These are phyloP conservation scores for Aspergillus intermedius DNA, from an alignment of 2,329 filamentous ascomycete species.

Conservation along the genomic window DNA sequence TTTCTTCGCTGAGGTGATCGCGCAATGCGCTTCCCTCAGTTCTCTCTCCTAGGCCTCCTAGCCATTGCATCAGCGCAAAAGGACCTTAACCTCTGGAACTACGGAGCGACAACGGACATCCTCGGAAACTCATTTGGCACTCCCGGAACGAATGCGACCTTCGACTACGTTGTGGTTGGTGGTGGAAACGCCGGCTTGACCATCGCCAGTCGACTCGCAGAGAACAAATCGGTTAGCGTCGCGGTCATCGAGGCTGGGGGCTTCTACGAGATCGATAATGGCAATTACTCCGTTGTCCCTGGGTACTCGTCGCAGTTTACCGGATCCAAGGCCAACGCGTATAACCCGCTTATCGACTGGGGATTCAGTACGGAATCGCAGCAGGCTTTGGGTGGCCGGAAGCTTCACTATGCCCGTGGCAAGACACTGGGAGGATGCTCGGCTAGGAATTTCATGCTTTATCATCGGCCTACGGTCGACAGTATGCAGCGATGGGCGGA, in stretches of 20 bases:
- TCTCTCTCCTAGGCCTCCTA: not conserved
- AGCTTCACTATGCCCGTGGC: constrained; percentile 20
- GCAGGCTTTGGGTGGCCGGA: constrained; percentile 4
- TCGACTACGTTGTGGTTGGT: constrained; percentile 20
- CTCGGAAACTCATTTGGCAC: constrained; percentile 17
- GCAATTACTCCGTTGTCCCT: constrained; percentile 22
- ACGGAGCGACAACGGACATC: constrained; percentile 10
- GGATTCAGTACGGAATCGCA: constrained; percentile 19
- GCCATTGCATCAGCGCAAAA: constrained; percentile 3
- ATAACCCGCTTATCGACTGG: constrained; percentile 21
- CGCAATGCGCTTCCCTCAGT: not conserved
- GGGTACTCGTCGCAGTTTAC: constrained; percentile 14
- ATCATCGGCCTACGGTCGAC: constrained; percentile 23
- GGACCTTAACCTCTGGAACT: constrained; percentile 9
- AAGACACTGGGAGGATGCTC: constrained; percentile 22
- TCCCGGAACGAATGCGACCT: constrained; percentile 17
- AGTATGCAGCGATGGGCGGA: constrained; percentile 31
- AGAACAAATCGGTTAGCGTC: constrained; percentile 15
- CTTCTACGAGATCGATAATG: constrained; percentile 30
- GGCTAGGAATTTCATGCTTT: constrained; percentile 19
- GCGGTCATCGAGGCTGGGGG: constrained; percentile 27
- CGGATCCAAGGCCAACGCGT: constrained; percentile 17
- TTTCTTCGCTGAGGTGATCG: not conserved
- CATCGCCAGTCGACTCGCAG: constrained; percentile 17
- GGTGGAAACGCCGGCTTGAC: constrained; percentile 22